Evolutionary conservation across 1,139 yeast species (phyloP), one percentile per base, ranked within the genome.

Genomic region (Saccharomycopsis phalli): DNA sequence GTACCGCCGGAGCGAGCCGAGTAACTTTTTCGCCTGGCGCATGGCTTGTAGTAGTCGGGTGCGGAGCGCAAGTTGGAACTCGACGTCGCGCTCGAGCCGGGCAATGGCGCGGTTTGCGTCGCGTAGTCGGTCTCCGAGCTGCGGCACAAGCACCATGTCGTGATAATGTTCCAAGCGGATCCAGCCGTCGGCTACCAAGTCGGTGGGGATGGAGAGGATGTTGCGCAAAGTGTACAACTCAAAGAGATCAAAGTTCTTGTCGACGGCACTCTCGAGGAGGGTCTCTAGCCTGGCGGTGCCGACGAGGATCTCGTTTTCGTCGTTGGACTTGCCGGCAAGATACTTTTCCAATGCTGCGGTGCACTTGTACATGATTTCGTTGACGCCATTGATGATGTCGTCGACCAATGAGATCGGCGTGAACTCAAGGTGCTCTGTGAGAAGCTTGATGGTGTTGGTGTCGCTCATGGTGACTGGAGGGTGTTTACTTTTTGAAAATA

Each of bases 401-500:
- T 88, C 96, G 5, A 88, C 72, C 20, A 87, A 63, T 1, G 91
- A 76, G n/a, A 87, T 69, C 0, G 96, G 95, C 6, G 94, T 84
- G 54, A 74, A 84, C 25, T 86, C 95, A 36, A 88, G 63, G 55
- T 86, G 95, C 57, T 87, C 96, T 0, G 95, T 83, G 42, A 88
- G 64, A 27, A 82, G 59, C 34, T 78, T 71, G 17, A 78, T 71
- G 20, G 74, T 63, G 35, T 67, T 59, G 51, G 61, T 58, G 40
- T 66, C 71, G 3, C 64, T 51, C 66, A 62, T 62, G 11, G 5
- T 26, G 14, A 26, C 5, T 22, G 25, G 25, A 7, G 25, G 10
- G 25, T 22, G 8, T 10, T 22, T 6, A 10, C 10, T n/a, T n/a
- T n/a, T n/a, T n/a, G n/a, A n/a, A n/a, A n/a, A n/a, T n/a, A n/a